These are phyloP conservation scores for Crithidia bombi DNA, from an alignment of 208 protist genomes.

Conservation along the genomic window DNA sequence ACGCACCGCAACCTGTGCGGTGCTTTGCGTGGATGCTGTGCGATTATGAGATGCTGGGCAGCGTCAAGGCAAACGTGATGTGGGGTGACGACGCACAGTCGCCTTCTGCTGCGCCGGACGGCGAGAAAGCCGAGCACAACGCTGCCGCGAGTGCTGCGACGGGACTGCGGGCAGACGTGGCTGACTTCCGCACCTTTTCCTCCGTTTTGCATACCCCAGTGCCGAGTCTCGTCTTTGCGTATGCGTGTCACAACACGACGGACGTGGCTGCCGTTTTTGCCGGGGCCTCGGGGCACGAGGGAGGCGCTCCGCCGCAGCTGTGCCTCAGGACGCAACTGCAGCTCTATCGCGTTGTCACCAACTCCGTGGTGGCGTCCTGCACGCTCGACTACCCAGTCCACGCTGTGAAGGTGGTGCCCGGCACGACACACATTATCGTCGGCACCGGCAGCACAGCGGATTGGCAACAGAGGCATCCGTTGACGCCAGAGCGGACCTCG, in stretches of 20 bases:
- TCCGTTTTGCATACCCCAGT: conserved; percentile 16
- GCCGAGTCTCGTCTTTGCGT: conserved; percentile 31
- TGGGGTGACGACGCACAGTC: not conserved
- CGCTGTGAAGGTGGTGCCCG: conserved; percentile 10
- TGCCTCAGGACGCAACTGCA: conserved; percentile 14
- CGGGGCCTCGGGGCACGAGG: not conserved
- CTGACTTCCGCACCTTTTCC: not conserved
- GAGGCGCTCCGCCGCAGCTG: not conserved
- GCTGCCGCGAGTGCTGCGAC: not conserved
- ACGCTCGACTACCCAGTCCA: conserved; percentile 33
- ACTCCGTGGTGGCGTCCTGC: conserved; percentile 31
- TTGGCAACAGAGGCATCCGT: not conserved
- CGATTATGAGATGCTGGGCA: conserved; percentile 26
- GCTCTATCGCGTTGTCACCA: conserved; percentile 21
- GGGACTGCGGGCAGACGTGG: not conserved
- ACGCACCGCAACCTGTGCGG: conserved; percentile 23
- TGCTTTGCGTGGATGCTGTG: conserved; percentile 40
- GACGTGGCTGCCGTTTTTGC: not conserved
- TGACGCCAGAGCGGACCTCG: not conserved
- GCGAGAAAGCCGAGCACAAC: not conserved
- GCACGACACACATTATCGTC: conserved; percentile 28
- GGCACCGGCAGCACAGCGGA: conserved; percentile 22
- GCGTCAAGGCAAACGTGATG: not conserved
- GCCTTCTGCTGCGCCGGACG: not conserved
- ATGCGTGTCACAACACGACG: not conserved